Evolutionary conservation across 176 grass and related monocot genomes (phyloP).

Genomic region (bread wheat (Triticum aestivum)): DNA sequence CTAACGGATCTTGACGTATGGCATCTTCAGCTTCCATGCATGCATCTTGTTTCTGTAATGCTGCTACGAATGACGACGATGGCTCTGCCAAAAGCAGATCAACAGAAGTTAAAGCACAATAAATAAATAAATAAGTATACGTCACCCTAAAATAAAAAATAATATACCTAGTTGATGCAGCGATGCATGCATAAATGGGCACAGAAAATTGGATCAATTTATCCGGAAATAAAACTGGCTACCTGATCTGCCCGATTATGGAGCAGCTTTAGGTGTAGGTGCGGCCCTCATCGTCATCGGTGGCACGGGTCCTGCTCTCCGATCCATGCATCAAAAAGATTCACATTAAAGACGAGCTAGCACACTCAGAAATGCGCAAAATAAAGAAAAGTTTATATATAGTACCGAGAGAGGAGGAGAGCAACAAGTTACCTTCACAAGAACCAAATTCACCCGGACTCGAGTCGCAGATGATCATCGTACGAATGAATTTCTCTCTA

Average conservation of each 20-base stretch:
- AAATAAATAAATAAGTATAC: no score
- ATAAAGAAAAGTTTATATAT: no score
- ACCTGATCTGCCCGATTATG: neutral
- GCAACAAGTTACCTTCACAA: no score
- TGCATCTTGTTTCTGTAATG: neutral
- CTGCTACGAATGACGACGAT: neutral
- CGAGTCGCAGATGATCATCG: neutral
- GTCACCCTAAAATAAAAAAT: no score
- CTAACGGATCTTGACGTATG: neutral
- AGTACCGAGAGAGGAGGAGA: no score
- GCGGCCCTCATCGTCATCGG: neutral
- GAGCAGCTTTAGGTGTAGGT: neutral
- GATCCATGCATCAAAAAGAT: neutral
- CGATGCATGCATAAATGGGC: no score
- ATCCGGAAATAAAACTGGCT: neutral
- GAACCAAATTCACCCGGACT: no score
- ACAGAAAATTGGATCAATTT: neutral
- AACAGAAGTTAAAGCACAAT: no score
- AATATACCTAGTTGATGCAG: no score
- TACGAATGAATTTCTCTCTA: neutral
- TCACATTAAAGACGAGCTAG: neutral
- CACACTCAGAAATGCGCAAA: no score
- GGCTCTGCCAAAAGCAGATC: neutral
- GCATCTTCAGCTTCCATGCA: neutral
- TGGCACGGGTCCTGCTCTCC: neutral